Base-by-base conservation (phyloP, 2,329 filamentous ascomycete species). In the Rutstroemia sp. region DNA sequence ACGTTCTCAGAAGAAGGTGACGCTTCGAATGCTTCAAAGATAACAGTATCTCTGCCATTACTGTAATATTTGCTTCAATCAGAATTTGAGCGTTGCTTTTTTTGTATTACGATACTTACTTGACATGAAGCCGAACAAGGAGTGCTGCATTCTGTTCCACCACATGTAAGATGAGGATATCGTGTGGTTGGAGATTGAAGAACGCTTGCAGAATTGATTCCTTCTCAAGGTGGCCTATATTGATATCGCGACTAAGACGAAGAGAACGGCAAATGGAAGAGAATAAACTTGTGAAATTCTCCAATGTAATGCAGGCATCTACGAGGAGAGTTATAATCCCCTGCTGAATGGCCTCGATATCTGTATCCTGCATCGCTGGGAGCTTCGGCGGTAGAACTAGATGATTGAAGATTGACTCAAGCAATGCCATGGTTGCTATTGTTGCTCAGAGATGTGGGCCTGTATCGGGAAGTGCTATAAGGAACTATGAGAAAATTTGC, bases 11-110 rank as follows among this genome's bases (percentile, higher is more conserved):
- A 79, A 2, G 64, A 64, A 0, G 84, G 73, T 0, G 82, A 82
- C 0, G 78, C 73, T 64, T 87, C 83, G 56, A 86, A 87, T 0
- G 74, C 74, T 65, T 87, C 83, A 48, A 85, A 78, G 59, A 80
- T 41, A 63, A 77, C 58, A 63, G 61, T 21, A 55, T 70, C 30
- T 25, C 61, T 18, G 14, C n/a, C 38, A 18, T 14, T 10, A 41
- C 38, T 41, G n/a, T 27, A 27, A 27, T 27, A 27, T 27, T 41
- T 16, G 38, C n/a, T 16, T 39, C 18, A 56, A 45, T 50, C 59
- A 47, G 61, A 37, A 50, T 23, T 44, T 37, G 52, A 37, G 53
- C 44, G 47, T 25, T 46, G 39, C 18, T 41, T 23, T 49, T 56
- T 59, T 51, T 58, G 62, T 56, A 18, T 21, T 1, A 18, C 25